These are phyloP conservation scores for Noccaea bulbosa DNA, from an alignment of 345 rosid genomes.

Conservation along the genomic window DNA sequence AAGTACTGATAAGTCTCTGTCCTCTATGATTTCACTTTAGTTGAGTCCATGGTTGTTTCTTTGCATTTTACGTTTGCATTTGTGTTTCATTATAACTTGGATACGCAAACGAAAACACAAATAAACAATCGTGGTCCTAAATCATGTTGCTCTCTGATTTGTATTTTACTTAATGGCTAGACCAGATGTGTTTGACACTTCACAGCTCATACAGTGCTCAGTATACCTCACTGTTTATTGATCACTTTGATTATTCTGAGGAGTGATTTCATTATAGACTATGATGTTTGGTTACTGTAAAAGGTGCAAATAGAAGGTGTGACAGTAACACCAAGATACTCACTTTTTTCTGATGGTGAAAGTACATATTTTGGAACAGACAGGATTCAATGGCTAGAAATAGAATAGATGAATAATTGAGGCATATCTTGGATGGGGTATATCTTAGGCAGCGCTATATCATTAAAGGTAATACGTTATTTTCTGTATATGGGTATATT, in stretches of 20 bases:
- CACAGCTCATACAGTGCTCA: constrained; percentile 15
- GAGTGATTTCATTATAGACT: constrained; percentile 6
- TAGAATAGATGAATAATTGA: constrained; percentile 1
- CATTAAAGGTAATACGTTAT: constrained; percentile 31
- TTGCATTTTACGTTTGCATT: constrained; percentile 14
- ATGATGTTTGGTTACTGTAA: constrained; percentile 18
- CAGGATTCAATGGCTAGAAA: constrained; percentile 24
- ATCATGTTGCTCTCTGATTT: constrained; percentile 6
- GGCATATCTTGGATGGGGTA: constrained; percentile 32
- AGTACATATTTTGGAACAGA: not conserved
- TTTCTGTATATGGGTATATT: constrained; percentile 24
- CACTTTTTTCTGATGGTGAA: constrained; percentile 8
- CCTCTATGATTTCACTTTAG: constrained; percentile 8
- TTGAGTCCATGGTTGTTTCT: not conserved
- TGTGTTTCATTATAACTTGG: constrained; percentile 14
- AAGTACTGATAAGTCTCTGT: constrained; percentile 10
- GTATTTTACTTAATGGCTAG: constrained; percentile 6
- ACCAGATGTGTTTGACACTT: constrained; percentile 9
- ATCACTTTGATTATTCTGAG: constrained; percentile 17
- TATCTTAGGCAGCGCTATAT: constrained; percentile 18
- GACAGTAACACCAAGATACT: constrained; percentile 5
- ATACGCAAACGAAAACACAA: constrained; percentile 16
- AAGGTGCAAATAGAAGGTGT: constrained; percentile 1
- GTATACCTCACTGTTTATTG: constrained; percentile 16
- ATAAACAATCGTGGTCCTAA: not conserved